A percentile compares a stretch with the other conserved stretches of the same genome.
Conservation (phyloP, 2,329 filamentous ascomycete species). For the Epichloe elymi region DNA sequence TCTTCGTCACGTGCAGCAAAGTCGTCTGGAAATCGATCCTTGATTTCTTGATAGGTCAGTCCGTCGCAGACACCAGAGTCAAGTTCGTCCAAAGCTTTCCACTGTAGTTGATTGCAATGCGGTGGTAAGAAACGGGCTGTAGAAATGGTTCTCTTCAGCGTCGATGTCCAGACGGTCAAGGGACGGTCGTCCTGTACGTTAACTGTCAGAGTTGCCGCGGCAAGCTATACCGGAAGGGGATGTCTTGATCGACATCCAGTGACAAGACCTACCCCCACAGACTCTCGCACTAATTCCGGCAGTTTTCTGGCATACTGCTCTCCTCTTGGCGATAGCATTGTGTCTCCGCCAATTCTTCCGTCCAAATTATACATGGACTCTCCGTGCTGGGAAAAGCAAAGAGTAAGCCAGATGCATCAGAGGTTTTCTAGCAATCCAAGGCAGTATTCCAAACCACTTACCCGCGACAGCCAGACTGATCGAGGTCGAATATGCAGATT, state of each 20-base stretch:
- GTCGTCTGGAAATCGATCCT: conserved; percentile 81
- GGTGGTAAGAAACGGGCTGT: conserved; percentile 71
- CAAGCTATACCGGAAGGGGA: not conserved
- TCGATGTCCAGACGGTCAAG: conserved; percentile 50
- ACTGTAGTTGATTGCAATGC: conserved; percentile 87
- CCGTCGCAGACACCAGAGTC: conserved; percentile 95
- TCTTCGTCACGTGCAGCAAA: conserved; percentile 92
- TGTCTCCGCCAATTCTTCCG: conserved; percentile 87
- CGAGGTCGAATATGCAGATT: conserved; percentile 95
- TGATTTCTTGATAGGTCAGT: conserved; percentile 91
- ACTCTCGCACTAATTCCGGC: conserved; percentile 71
- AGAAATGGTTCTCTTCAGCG: conserved; percentile 71
- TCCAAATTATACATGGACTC: conserved; percentile 87
- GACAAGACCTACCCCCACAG: conserved; percentile 57
- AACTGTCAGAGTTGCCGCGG: conserved; percentile 1
- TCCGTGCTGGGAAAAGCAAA: conserved; percentile 51
- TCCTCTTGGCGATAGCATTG: conserved; percentile 72
- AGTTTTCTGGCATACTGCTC: conserved; percentile 77
- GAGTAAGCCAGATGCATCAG: not conserved
- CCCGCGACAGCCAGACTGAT: conserved; percentile 90
- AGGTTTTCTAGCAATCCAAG: not conserved
- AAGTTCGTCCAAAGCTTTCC: conserved; percentile 96
- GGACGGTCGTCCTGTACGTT: conserved; percentile 41
- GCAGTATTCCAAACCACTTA: conserved; percentile 30
- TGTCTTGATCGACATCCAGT: not conserved